Percentiles rank a stretch among this genome's conserved stretches.
Evolutionary conservation across 306 rosid genomes (phyloP).

Genomic region (Glycyrrhiza uralensis): DNA sequence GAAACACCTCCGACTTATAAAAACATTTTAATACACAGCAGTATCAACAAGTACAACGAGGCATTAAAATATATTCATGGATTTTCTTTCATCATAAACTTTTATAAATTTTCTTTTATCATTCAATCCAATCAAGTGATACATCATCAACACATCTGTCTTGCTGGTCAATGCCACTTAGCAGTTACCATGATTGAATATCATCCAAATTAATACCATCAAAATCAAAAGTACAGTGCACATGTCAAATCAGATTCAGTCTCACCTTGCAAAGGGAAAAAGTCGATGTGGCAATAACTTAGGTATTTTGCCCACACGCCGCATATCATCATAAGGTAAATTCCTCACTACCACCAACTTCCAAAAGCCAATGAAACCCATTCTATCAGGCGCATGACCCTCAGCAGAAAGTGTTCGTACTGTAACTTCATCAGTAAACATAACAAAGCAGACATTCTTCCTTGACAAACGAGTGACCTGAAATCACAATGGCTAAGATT

Average conservation of each 20-base stretch:
- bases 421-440: conserved; percentile 85
- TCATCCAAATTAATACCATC: conserved; percentile 12
- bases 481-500: conserved; percentile 31
- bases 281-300: conserved; percentile 92
- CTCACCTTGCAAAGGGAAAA: conserved; percentile 95
- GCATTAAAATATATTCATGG: background rate
- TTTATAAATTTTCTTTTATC: no score
- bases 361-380: conserved; percentile 95
- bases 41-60: background rate
- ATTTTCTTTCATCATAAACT: no score
- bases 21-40: background rate
- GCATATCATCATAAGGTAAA: conserved; percentile 86
- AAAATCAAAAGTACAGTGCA: background rate
- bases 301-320: conserved; percentile 94
- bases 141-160: background rate
- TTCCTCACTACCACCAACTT: conserved; percentile 79
- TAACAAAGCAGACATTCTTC: conserved; percentile 93
- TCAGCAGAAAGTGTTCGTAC: conserved; percentile 63
- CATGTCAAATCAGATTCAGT: background rate
- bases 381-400: conserved; percentile 73
- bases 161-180: background rate
- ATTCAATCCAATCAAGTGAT: no score
- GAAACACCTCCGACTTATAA: background rate
- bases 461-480: conserved; percentile 87
- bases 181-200: conserved; percentile 4